Evolutionary conservation across 2,329 filamentous ascomycete species (phyloP).

Genomic region (Sclerotinia nivalis): DNA sequence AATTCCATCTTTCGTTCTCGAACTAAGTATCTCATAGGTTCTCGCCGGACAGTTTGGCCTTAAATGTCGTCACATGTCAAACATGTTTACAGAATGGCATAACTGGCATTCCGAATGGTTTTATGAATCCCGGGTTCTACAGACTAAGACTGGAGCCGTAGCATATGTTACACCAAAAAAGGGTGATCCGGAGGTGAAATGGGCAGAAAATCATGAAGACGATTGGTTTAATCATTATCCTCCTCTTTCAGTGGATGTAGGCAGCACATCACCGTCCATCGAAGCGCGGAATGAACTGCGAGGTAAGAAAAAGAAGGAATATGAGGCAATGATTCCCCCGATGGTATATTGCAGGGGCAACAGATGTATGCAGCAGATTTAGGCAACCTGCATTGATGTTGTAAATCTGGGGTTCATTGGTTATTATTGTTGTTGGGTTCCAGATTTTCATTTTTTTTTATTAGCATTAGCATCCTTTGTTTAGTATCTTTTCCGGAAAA

Average conservation of each 20-base stretch:
- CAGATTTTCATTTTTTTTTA: neutral
- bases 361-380: too few relatives aligned
- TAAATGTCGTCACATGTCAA: neutral
- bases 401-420: neutral
- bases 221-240: neutral
- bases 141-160: neutral
- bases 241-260: fast-evolving
- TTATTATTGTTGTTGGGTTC: neutral
- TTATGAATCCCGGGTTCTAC: neutral
- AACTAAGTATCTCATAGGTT: neutral
- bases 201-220: neutral
- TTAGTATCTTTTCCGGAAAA: neutral
- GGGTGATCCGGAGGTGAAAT: neutral
- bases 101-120: slow-evolving; percentile 9
- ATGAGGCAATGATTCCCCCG: too few relatives aligned
- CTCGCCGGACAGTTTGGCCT: neutral
- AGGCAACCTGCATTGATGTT: too few relatives aligned
- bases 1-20: neutral
- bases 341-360: too few relatives aligned
- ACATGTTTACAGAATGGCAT: neutral
- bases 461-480: neutral
- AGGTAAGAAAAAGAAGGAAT: too few relatives aligned
- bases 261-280: neutral
- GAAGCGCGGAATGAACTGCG: too few relatives aligned
- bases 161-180: neutral